Base-by-base conservation (phyloP, 2,329 filamentous ascomycete genomes). In the Sporothrix luriei region DNA sequence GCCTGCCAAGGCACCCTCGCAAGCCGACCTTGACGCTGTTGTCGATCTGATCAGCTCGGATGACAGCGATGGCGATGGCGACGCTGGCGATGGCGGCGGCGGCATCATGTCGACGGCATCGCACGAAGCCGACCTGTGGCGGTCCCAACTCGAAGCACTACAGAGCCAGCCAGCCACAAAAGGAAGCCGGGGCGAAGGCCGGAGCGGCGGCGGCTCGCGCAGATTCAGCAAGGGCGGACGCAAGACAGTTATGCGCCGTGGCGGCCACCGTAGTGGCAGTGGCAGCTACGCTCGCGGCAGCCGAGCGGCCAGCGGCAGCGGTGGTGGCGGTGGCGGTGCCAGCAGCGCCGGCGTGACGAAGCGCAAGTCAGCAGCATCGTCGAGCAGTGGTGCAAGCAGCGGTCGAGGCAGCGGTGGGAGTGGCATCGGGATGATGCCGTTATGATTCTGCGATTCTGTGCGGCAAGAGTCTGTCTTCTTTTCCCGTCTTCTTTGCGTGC, bases 31-130 rank as follows among this genome's bases (percentile, higher is more conserved):
- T 59, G 75, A 77, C 38, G 82, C 84, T 26, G 77, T 88, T 38
- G 85, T 89, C 38, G 84, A 89, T 72, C 79, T 89, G 29, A 83
- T 87, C 71, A 84, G 82, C 46, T 74, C 73, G 0, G 73, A 74
- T 24, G 73, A 74, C 0, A 70, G 72, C 9, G 43, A 57, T 40
- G 49, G 57, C 52, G 33, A 33, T 13, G 68, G 66, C 5, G 24
- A 38, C 7, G 26, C 51, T 9, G 33, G 16, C 6, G 26, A 43
- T 7, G 21, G 9, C 26, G 46, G 19, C 14, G 21, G 24, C 6
- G 24, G 49, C 43, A n/a, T 55, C 55, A 11, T 14, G 26, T 49
- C 24, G 38, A 9, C 46, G 46, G 3, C 57, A 24, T 65, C 70
- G 55, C 74, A 69, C 10, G 73, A 75, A n/a, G 76, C 76, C 9